Evolutionary conservation across 768 basidiomycete species (phyloP).

Genomic region (Collybia sordida): DNA sequence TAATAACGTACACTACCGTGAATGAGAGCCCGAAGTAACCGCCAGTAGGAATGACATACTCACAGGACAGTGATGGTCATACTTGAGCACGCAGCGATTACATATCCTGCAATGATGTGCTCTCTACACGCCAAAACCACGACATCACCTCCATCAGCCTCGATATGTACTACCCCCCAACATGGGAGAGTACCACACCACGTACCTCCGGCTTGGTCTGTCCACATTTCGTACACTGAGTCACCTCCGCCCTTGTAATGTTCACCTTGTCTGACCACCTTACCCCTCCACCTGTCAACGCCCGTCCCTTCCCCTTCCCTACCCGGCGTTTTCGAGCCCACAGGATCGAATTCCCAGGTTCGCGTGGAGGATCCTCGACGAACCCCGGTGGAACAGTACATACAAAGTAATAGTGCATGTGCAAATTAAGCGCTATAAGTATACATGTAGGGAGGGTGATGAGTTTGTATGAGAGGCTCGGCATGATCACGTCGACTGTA

Average conservation of each 20-base stretch:
- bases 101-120: constrained; percentile 93
- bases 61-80: constrained; percentile 90
- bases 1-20: constrained; percentile 36
- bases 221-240: constrained; percentile 70
- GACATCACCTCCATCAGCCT: constrained; percentile 9
- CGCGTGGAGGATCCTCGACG: constrained; percentile 54
- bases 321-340: constrained; percentile 53
- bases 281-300: constrained; percentile 43
- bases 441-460: constrained; percentile 66
- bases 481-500: constrained; percentile 78
- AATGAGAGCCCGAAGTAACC: constrained; percentile 6
- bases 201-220: constrained; percentile 77
- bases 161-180: too few relatives aligned
- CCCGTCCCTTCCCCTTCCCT: constrained; percentile 20
- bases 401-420: constrained; percentile 83
- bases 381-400: constrained; percentile 82
- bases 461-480: constrained; percentile 57
- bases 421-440: constrained; percentile 76
- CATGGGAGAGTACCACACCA: too few relatives aligned
- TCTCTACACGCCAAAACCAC: constrained; percentile 48
- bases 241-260: constrained; percentile 53
- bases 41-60: constrained; percentile 30
- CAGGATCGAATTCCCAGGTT: constrained; percentile 38
- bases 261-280: constrained; percentile 49
- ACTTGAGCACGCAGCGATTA: constrained; percentile 86